Base-by-base conservation (phyloP, 129 eudicot genomes). In the Lactuca sativa region DNA sequence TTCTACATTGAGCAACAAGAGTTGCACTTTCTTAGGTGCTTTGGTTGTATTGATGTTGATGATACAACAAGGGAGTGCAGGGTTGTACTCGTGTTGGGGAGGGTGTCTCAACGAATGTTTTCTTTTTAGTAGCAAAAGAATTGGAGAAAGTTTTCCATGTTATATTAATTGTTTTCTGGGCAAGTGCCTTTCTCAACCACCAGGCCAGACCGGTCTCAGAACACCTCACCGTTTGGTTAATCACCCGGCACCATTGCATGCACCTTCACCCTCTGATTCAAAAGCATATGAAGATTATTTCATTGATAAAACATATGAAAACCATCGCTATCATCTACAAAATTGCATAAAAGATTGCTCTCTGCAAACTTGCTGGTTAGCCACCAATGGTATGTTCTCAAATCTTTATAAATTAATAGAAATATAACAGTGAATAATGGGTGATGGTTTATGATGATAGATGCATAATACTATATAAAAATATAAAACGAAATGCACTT, bases 61-160 rank as follows among this genome's bases (percentile, higher is more conserved):
- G 36, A 68, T 72, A 34, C 76, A 72, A 60, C 67, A 63, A 32
- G 69, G 51, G 49, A 59, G 38, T 7, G 76, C 76, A 32, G 56
- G 76, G 25, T 25, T 71, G 49, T 71, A 71, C 38, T 15, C 59
- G 11, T 71, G 76, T 71, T 71, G 76, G 76, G 76, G 76, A n/a
- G 76, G 76, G 25, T 60, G 76, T 72, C 61, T 72, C 6, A 72
- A 72, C 13, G 59, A 72, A 30, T 72, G 76, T 61, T 72, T 72
- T 34, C 56, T 72, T 33, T 37, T 49, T 60, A 8, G 52, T 16
- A 72, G 54, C 60, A 72, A 49, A 30, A 25, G 7, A 8, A 3
- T 49, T 16, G 76, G 61, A 0, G 59, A 51, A 49, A 48, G 76
- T 2, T 60, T 72, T 17, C 76, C 76, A 30, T 72, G 76, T 72